These are phyloP conservation scores for Geotrichum candidum DNA, from an alignment of 1,139 yeast genomes.

Conservation along the genomic window DNA sequence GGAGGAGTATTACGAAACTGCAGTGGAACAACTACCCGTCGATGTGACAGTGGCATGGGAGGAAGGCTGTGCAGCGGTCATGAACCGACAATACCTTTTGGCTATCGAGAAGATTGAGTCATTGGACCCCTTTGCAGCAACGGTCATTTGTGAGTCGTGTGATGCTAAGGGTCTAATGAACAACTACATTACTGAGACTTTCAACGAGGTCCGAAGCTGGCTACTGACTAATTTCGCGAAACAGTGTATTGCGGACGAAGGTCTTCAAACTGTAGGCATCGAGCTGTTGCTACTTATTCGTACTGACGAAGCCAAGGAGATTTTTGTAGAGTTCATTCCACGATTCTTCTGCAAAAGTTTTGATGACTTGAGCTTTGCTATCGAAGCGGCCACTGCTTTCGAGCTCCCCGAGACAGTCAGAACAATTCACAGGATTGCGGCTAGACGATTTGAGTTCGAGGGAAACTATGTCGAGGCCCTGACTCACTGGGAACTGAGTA, in stretches of 20 bases:
- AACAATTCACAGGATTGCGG: constrained; percentile 24
- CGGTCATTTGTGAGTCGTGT: constrained; percentile 57
- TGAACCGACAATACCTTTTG: constrained; percentile 53
- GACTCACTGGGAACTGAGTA: constrained; percentile 60
- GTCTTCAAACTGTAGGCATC: constrained; percentile 24
- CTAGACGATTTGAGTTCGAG: constrained; percentile 19
- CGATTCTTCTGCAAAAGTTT: constrained; percentile 47
- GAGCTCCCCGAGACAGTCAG: constrained; percentile 29
- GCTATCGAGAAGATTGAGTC: constrained; percentile 57
- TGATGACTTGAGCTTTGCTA: constrained; percentile 77
- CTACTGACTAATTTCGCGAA: constrained; percentile 26
- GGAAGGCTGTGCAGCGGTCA: constrained; percentile 52
- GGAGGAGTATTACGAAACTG: constrained; percentile 39
- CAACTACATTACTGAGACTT: constrained; percentile 34
- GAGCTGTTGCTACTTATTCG: constrained; percentile 22
- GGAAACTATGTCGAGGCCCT: constrained; percentile 56
- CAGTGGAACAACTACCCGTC: constrained; percentile 35
- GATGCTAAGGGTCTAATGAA: constrained; percentile 59
- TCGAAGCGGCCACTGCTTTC: constrained; percentile 48
- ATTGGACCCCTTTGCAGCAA: constrained; percentile 61
- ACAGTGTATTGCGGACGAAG: constrained; percentile 21
- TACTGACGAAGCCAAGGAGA: constrained; percentile 37
- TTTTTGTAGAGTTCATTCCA: constrained; percentile 60
- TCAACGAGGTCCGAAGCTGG: constrained; percentile 24
- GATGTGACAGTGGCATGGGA: constrained; percentile 49